A percentile compares a stretch with the other conserved stretches of the same genome.
Conservation (phyloP, 2,329 filamentous ascomycete species). For the Ascochyta lentis region DNA sequence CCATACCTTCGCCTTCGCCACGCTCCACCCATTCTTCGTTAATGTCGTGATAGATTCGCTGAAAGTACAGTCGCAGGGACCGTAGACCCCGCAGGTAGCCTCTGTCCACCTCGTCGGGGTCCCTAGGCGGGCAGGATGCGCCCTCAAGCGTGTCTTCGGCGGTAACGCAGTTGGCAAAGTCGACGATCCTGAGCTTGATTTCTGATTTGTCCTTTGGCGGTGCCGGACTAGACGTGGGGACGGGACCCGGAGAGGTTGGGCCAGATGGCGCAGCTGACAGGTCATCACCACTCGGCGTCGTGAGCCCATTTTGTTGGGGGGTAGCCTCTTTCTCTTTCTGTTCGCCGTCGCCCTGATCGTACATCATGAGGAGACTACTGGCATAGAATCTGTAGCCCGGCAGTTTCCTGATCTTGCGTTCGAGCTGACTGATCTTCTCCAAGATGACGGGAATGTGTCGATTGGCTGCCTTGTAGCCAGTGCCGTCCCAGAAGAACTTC, state of each 20-base stretch:
- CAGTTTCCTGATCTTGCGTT: constrained; percentile 79
- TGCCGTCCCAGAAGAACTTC: constrained; percentile 88
- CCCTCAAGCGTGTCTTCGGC: constrained; percentile 73
- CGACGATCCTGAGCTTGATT: constrained; percentile 95
- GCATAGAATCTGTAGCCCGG: constrained; percentile 94
- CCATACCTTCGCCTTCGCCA: constrained; percentile 51
- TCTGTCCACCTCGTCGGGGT: constrained; percentile 80
- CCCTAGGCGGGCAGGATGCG: constrained; percentile 76
- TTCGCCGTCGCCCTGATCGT: constrained; percentile 78
- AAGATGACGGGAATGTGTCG: constrained; percentile 88
- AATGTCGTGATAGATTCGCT: constrained; percentile 83
- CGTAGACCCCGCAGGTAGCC: constrained; percentile 88
- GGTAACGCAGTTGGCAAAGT: constrained; percentile 97
- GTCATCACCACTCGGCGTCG: constrained; percentile 30
- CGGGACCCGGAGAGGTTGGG: constrained; percentile 27
- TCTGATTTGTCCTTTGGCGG: constrained; percentile 48
- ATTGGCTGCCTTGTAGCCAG: constrained; percentile 78
- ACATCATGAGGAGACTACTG: constrained; percentile 91
- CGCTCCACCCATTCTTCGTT: constrained; percentile 55
- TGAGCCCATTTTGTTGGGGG: constrained; percentile 20
- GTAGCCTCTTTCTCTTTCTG: constrained; percentile 47
- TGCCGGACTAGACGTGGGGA: constrained; percentile 16
- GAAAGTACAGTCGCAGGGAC: constrained; percentile 81
- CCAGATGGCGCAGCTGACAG: constrained; percentile 33
- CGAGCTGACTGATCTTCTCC: constrained; percentile 81